Base-by-base conservation (phyloP, 371 early-diverging fungal species). In the Zychaea mexicana region DNA sequence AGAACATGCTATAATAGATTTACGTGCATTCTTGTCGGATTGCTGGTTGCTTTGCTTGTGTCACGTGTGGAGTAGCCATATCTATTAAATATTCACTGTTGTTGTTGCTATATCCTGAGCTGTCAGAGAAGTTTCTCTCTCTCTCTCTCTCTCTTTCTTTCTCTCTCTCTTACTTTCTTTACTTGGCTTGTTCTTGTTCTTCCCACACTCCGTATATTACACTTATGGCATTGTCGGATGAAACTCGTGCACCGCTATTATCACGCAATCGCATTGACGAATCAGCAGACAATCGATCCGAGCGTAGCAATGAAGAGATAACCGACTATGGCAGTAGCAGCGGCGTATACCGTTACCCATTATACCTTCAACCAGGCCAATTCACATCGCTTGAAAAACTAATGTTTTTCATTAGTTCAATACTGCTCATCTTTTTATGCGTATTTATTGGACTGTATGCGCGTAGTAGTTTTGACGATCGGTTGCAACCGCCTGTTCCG, bases 301-400 rank as follows among this genome's bases (percentile, higher is more conserved):
- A 39, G 10, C 52, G 53, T 22, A 58, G 46, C 52, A 61, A 58
- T 30, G 69, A 69, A 39, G 69, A 54, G 9, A 67, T 61, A n/a
- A 61, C 61, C 26, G 58, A 52, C 38, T 64, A 65, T 22, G 72
- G 68, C 33, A 67, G 67, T 52, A 67, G 67, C 27, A 71, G 70
- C 31, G 64, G 66, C 24, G 65, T 64, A 13, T 79, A 77, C 57
- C 71, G 68, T 6, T 77, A 77, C 39, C 80, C 80, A 33, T 26
- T 71, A 10, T 75, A 75, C 27, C 62, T 81, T 17, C 81, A 81
- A 26, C 78, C 76, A 9, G 78, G 78, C 9, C 78, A 77, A 62
- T 81, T 81, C 63, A 76, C 74, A 3, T 76, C 77, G 13, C 58
- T 81, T n/a, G 79, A 78, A 56, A 81, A 81, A 30, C 65, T 81